Evolutionary conservation across 768 basidiomycete species (phyloP).

Genomic region (Lentinus tigrinus): DNA sequence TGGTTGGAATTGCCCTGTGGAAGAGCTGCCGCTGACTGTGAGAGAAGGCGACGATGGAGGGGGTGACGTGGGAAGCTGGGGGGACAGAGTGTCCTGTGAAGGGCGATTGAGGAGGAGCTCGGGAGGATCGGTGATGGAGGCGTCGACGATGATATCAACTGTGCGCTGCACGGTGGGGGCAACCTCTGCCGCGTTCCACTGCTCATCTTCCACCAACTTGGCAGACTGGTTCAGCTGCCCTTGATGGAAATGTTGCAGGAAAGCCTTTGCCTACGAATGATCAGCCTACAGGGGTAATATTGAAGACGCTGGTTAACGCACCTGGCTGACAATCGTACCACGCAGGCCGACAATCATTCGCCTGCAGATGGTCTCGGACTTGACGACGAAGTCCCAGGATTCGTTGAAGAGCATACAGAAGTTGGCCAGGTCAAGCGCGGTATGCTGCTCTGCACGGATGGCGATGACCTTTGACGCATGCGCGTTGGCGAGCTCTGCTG

Average conservation of each 20-base stretch:
- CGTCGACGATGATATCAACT: conserved; percentile 73
- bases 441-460: conserved; percentile 76
- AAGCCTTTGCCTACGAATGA: conserved; percentile 69
- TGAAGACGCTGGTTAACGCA: conserved; percentile 25
- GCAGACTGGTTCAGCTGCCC: conserved; percentile 75
- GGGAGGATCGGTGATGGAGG: conserved; percentile 78
- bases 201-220: conserved; percentile 92
- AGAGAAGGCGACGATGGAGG: conserved; percentile 18
- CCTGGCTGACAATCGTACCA: conserved; percentile 83
- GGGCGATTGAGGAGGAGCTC: conserved; percentile 50
- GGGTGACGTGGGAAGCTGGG: conserved; percentile 24
- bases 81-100: conserved; percentile 25
- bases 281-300: not conserved
- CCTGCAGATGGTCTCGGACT: conserved; percentile 80
- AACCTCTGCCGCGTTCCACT: conserved; percentile 85
- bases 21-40: conserved; percentile 12
- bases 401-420: conserved; percentile 83
- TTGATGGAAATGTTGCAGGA: conserved; percentile 86
- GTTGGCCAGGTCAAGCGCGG: conserved; percentile 63
- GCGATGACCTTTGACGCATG: conserved; percentile 78
- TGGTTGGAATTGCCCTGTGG: conserved; percentile 14
- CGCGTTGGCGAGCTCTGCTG: conserved; percentile 83
- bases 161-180: conserved; percentile 61
- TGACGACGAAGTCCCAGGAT: conserved; percentile 88
- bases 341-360: conserved; percentile 93